A percentile compares a stretch with the other conserved stretches of the same genome.
Conservation (phyloP, 2,329 filamentous ascomycete species). For the Hypoxylon sp. region DNA sequence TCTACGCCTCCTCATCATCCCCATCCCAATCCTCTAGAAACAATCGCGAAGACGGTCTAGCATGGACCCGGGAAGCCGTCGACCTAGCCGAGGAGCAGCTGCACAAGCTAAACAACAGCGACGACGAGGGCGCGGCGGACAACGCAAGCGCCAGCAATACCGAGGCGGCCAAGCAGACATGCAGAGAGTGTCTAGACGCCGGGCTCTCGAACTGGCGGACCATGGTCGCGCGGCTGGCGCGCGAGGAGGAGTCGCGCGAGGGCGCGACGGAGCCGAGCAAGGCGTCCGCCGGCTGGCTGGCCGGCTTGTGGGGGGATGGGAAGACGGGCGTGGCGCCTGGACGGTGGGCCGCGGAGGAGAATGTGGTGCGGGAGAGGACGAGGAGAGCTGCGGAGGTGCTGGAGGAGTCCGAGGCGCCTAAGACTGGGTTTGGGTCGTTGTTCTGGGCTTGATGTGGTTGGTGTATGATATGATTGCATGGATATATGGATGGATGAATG, state of each 20-base stretch:
- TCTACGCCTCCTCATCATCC: conserved; percentile 65
- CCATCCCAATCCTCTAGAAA: neutral
- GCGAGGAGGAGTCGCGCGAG: conserved; percentile 57
- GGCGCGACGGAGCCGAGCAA: conserved; percentile 42
- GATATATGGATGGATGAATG: no score
- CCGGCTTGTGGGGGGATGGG: conserved; percentile 52
- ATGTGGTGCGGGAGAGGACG: conserved; percentile 61
- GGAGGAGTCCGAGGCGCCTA: conserved; percentile 56
- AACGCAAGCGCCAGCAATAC: conserved; percentile 45
- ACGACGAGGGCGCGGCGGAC: conserved; percentile 51
- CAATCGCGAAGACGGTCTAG: conserved; percentile 72
- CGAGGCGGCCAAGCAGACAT: conserved; percentile 62
- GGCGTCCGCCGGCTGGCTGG: conserved; percentile 43
- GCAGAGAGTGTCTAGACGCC: conserved; percentile 78
- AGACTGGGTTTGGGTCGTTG: conserved; percentile 47
- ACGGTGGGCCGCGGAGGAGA: conserved; percentile 64
- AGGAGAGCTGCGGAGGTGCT: conserved; percentile 61
- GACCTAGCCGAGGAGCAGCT: conserved; percentile 78
- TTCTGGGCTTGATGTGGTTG: conserved; percentile 52
- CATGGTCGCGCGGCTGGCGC: conserved; percentile 76
- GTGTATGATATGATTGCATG: neutral
- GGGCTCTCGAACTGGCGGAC: conserved; percentile 83
- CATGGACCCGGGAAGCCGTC: conserved; percentile 90
- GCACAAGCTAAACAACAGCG: conserved; percentile 51
- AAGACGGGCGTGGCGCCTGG: conserved; percentile 50